Evolutionary conservation across 805 yeast species (phyloP).

Genomic region (Middelhovenomyces tepae): DNA sequence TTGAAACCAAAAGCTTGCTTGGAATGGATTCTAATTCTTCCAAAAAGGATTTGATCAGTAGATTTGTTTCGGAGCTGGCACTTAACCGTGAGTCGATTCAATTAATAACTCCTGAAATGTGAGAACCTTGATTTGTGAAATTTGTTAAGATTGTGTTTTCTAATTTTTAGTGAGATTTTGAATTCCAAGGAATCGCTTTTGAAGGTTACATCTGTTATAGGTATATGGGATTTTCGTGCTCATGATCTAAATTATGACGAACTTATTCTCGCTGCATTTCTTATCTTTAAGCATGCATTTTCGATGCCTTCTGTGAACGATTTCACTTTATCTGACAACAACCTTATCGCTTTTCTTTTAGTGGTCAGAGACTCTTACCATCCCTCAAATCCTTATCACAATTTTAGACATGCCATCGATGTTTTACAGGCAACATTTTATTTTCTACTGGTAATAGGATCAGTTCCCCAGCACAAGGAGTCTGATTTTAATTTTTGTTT

Average conservation of each 20-base stretch:
- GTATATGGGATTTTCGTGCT: conserved; percentile 59
- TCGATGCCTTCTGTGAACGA: conserved; percentile 14
- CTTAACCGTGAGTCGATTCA: too few species aligned
- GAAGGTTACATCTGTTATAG: too few species aligned
- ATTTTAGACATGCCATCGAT: conserved; percentile 92
- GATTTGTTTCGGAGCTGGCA: too few species aligned
- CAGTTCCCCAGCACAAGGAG: conserved; percentile 22
- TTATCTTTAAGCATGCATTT: conserved; percentile 42
- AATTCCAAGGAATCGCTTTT: too few species aligned
- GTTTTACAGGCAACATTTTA: conserved; percentile 85
- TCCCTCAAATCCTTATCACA: conserved; percentile 84
- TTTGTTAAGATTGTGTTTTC: too few species aligned
- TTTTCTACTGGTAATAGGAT: conserved; percentile 32
- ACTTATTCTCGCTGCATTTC: conserved; percentile 48
- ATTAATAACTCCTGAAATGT: too few species aligned
- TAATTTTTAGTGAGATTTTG: too few species aligned
- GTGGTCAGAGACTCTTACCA: conserved; percentile 71
- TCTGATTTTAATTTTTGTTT: too few species aligned
- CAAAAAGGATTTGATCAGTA: too few species aligned
- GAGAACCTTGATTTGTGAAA: too few species aligned
- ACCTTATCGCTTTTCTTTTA: conserved; percentile 51
- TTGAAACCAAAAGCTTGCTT: too few species aligned
- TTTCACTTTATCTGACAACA: conserved; percentile 31
- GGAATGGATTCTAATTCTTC: too few species aligned
- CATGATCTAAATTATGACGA: conserved; percentile 59